These are phyloP conservation scores for Vinca minor DNA, from an alignment of 257 asterid genomes.

Conservation along the genomic window DNA sequence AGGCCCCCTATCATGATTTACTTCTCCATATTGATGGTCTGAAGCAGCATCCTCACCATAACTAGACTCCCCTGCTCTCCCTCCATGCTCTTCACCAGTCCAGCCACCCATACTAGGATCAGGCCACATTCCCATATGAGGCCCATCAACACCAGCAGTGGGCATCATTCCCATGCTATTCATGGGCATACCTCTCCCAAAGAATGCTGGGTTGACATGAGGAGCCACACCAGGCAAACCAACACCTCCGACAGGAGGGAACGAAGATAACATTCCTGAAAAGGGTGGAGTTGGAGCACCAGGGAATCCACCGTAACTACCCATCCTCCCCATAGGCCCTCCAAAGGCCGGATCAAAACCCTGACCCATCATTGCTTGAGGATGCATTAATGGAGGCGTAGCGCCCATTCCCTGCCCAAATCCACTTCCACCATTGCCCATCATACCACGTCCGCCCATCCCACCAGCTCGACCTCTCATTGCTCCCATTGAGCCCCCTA, in stretches of 20 bases:
- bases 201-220: conserved; percentile 91
- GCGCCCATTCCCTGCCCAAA: conserved; percentile 73
- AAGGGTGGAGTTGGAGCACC: conserved; percentile 68
- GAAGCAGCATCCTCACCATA: conserved; percentile 86
- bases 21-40: conserved; percentile 81
- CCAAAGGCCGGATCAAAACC: conserved; percentile 89
- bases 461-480: conserved; percentile 54
- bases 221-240: conserved; percentile 96
- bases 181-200: conserved; percentile 86
- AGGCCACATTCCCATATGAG: conserved; percentile 78
- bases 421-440: conserved; percentile 57
- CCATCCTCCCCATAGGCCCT: conserved; percentile 89
- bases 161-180: conserved; percentile 94
- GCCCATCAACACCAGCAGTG: conserved; percentile 64
- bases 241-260: conserved; percentile 63
- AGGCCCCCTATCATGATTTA: conserved; percentile 60
- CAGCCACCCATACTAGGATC: conserved; percentile 79
- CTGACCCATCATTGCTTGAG: conserved; percentile 88
- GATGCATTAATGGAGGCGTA: conserved; percentile 73
- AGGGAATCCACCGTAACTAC: conserved; percentile 70
- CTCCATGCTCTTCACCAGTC: conserved; percentile 82
- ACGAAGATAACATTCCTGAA: conserved; percentile 68
- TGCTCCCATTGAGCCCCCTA: conserved; percentile 34
- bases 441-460: conserved; percentile 56
- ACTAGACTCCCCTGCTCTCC: conserved; percentile 84